Conservation (phyloP, 2,329 filamentous ascomycete genomes). For the Claviceps sorghi region DNA sequence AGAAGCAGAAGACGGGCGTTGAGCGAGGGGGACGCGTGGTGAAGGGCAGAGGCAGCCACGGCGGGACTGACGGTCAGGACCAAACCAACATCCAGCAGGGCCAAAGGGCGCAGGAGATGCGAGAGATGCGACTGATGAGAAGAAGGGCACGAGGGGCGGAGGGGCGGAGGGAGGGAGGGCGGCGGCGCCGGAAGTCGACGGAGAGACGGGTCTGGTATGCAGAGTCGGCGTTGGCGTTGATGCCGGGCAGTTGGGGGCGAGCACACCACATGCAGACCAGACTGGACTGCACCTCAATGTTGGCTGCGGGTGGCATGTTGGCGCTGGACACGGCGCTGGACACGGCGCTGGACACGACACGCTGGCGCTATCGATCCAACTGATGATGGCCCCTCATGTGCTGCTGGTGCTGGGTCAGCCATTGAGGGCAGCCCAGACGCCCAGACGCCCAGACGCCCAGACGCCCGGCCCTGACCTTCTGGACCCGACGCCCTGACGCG, state of each 20-base stretch:
- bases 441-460: no score
- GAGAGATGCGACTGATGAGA: neutral
- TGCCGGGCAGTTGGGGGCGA: neutral
- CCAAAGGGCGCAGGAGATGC: neutral
- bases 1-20: neutral
- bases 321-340: no score
- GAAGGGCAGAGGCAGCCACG: conserved; percentile 2
- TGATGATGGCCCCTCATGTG: no score
- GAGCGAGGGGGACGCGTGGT: neutral
- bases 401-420: no score
- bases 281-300: no score
- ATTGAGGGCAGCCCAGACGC: neutral
- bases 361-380: neutral
- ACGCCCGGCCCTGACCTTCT: no score
- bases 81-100: neutral
- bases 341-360: no score
- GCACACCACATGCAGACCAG: no score
- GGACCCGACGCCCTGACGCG: no score
- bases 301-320: no score
- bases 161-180: neutral
- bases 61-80: neutral
- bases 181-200: neutral
- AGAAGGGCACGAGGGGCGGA: neutral
- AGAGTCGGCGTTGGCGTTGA: neutral
- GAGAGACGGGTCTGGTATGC: no score